Conservation (phyloP, 192 early-diverging fungal species). For the Podila verticillata region DNA sequence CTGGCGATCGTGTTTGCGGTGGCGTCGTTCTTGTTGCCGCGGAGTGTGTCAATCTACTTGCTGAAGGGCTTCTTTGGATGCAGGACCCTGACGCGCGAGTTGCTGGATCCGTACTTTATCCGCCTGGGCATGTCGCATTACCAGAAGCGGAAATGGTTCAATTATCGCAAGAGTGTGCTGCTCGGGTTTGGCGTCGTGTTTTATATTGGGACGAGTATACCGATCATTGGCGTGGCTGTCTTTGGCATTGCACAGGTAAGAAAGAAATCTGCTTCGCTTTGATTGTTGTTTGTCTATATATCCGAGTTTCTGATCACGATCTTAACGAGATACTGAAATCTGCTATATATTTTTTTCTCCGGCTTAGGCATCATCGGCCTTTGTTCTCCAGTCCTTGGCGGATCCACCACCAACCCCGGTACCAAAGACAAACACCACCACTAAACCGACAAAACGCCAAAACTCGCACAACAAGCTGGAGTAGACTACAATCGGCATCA, state of each 20-base stretch:
- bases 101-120: constrained; percentile 72
- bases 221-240: constrained; percentile 61
- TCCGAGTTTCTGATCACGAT: neutral
- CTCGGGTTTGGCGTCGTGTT: constrained; percentile 68
- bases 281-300: neutral
- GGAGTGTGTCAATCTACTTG: constrained; percentile 41
- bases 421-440: neutral
- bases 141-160: constrained; percentile 65
- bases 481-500: neutral
- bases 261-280: neutral
- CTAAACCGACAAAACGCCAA: neutral
- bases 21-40: constrained; percentile 54
- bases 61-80: constrained; percentile 62
- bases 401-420: constrained; percentile 4
- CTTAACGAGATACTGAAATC: neutral
- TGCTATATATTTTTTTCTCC: neutral
- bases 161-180: constrained; percentile 60
- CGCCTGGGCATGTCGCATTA: constrained; percentile 56
- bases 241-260: constrained; percentile 65
- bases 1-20: constrained; percentile 49
- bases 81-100: constrained; percentile 64
- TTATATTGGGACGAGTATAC: constrained; percentile 61
- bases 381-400: constrained; percentile 7
- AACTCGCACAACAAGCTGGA: neutral
- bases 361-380: constrained; percentile 6